Conservation (phyloP, 441 rosid species). For the Manihot esculenta region DNA sequence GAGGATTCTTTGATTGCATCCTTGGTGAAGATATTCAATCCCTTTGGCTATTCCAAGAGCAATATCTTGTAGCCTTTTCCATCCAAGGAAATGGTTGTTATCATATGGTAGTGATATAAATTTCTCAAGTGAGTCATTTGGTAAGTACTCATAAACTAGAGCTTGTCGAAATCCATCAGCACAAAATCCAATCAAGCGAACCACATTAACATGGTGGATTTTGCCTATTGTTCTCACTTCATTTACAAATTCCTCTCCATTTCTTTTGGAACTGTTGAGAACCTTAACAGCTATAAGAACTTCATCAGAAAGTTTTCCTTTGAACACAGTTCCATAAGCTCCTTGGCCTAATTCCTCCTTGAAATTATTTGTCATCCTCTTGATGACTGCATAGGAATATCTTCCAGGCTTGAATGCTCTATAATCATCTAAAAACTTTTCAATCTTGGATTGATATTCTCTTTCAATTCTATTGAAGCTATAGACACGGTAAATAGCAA, state of each 20-base stretch:
- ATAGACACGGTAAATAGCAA: not conserved
- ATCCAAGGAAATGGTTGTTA: not conserved
- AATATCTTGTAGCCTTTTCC: constrained; percentile 6
- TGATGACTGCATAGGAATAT: constrained; percentile 15
- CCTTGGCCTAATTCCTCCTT: constrained; percentile 15
- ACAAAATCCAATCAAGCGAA: constrained; percentile 4
- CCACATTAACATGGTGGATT: constrained; percentile 10
- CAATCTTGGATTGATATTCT: constrained; percentile 15
- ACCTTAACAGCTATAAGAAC: constrained; percentile 1
- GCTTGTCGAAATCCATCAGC: constrained; percentile 10
- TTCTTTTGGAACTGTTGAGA: not conserved
- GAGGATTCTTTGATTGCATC: constrained; percentile 9
- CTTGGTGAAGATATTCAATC: constrained; percentile 13
- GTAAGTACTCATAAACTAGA: constrained; percentile 1
- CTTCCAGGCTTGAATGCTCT: constrained; percentile 11
- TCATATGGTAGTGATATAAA: not conserved
- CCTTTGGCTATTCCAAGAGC: not conserved
- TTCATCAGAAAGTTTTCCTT: constrained; percentile 11
- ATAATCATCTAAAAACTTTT: constrained; percentile 5
- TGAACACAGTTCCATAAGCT: constrained; percentile 14
- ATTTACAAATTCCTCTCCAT: constrained; percentile 14
- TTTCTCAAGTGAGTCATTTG: not conserved
- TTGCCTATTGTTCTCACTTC: constrained; percentile 1
- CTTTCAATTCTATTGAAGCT: not conserved
- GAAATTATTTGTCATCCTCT: constrained; percentile 17